These are phyloP conservation scores for Ehretia macrophylla DNA, from an alignment of 257 asterid genomes.

Conservation along the genomic window DNA sequence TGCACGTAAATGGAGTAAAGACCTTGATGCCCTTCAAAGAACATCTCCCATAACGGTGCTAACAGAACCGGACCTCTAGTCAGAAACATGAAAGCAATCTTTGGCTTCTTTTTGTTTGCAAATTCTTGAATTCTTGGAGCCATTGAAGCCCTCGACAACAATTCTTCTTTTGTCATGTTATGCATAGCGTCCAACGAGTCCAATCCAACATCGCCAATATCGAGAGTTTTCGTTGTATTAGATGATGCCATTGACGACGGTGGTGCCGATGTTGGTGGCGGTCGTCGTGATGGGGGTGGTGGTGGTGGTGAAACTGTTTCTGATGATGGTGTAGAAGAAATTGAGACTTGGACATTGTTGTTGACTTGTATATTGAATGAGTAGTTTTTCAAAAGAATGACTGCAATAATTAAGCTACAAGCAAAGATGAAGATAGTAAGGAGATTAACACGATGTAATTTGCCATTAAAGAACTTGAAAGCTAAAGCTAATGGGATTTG, in stretches of 20 bases:
- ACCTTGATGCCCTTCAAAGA: conserved; percentile 36
- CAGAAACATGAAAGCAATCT: conserved; percentile 48
- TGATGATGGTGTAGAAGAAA: conserved; percentile 33
- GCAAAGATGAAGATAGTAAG: conserved; percentile 37
- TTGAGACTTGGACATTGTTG: conserved; percentile 30
- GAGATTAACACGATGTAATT: conserved; percentile 32
- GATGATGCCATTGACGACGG: neutral
- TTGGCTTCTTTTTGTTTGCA: conserved; percentile 28
- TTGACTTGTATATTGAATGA: conserved; percentile 51
- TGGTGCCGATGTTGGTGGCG: too few relatives aligned
- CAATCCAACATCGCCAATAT: conserved; percentile 37
- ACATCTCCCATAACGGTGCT: conserved; percentile 43
- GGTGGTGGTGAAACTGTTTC: neutral
- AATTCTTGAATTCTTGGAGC: conserved; percentile 20
- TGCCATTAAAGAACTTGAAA: neutral
- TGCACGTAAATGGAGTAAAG: conserved; percentile 42
- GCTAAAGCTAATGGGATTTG: conserved; percentile 5
- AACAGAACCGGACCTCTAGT: conserved; percentile 30
- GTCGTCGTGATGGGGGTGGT: neutral
- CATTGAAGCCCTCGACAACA: conserved; percentile 55
- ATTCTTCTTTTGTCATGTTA: conserved; percentile 52
- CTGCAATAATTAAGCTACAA: conserved; percentile 47
- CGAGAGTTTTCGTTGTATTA: conserved; percentile 22
- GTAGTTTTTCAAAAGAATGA: conserved; percentile 36
- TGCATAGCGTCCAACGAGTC: conserved; percentile 41